phyloP scores from a whole-genome alignment of 345 rosid species.

The Linum tenue region DNA sequence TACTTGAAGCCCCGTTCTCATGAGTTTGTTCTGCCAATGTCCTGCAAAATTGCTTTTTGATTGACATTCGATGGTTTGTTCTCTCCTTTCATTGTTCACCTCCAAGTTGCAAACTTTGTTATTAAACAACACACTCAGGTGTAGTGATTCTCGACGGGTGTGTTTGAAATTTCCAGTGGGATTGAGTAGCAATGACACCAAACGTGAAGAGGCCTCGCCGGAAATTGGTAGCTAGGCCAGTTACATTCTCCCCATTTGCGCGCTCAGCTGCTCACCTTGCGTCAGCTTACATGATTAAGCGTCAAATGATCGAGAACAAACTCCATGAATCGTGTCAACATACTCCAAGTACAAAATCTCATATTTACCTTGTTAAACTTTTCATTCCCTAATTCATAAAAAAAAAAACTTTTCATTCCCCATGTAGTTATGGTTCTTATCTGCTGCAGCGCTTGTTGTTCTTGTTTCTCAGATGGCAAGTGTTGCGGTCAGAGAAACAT shows the following conservation, averaged over 20 bases:
- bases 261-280: conserved; percentile 50
- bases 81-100: no score
- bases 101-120: no score
- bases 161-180: not conserved
- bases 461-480: conserved; percentile 21
- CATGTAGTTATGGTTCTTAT: not conserved
- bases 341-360: conserved; percentile 23
- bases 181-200: not conserved
- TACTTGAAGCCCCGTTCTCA: no score
- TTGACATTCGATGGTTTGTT: no score
- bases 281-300: conserved; percentile 24
- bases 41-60: no score
- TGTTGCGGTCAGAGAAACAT: not conserved
- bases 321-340: conserved; percentile 14
- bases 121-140: no score
- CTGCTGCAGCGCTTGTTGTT: not conserved
- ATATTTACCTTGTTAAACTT: not conserved
- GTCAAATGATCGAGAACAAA: conserved; percentile 16
- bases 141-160: no score
- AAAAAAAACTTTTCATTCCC: not conserved
- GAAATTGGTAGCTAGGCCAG: conserved; percentile 30
- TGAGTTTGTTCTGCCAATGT: no score
- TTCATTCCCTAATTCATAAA: not conserved
- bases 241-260: conserved; percentile 59
- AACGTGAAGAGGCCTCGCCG: conserved; percentile 20